Percentiles rank a stretch among this genome's conserved stretches.
Conservation (phyloP, 768 basidiomycete genomes). For the Podaxis carcinomalis region DNA sequence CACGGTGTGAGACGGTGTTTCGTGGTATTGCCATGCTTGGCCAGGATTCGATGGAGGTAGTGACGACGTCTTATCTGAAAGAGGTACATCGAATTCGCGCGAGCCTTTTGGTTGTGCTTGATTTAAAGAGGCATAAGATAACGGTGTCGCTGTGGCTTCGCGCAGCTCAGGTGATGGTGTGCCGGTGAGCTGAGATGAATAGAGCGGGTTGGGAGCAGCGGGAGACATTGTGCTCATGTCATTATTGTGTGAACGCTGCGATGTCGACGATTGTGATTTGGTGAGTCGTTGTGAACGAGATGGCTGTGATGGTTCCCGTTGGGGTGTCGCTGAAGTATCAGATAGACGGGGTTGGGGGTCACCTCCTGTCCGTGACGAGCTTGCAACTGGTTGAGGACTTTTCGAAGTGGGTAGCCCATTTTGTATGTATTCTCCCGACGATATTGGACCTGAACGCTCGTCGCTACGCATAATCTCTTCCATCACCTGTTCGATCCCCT, state of each 20-base stretch:
- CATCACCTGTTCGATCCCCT: not conserved
- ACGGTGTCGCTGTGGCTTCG: not conserved
- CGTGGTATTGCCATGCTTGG: not conserved
- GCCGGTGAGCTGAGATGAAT: not conserved
- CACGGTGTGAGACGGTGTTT: not conserved
- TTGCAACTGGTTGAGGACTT: not conserved
- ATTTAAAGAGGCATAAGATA: not conserved
- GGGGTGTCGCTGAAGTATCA: not conserved
- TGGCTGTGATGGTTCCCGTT: not conserved
- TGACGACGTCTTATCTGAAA: not conserved
- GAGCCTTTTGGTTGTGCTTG: not conserved
- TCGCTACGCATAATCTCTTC: not conserved
- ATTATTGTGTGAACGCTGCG: not conserved
- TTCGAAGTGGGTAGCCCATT: not conserved
- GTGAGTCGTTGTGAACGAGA: not conserved
- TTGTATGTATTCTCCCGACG: not conserved
- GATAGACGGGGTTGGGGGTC: no score
- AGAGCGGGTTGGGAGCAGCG: not conserved
- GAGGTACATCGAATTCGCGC: not conserved
- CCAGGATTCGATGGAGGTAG: not conserved
- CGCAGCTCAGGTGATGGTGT: not conserved
- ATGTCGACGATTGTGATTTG: not conserved
- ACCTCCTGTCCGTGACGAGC: not conserved
- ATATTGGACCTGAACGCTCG: not conserved
- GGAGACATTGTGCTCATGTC: not conserved